Evolutionary conservation across 257 asterid species (phyloP), one percentile per base, ranked within the genome.

Genomic region (Penstemon davidsonii): DNA sequence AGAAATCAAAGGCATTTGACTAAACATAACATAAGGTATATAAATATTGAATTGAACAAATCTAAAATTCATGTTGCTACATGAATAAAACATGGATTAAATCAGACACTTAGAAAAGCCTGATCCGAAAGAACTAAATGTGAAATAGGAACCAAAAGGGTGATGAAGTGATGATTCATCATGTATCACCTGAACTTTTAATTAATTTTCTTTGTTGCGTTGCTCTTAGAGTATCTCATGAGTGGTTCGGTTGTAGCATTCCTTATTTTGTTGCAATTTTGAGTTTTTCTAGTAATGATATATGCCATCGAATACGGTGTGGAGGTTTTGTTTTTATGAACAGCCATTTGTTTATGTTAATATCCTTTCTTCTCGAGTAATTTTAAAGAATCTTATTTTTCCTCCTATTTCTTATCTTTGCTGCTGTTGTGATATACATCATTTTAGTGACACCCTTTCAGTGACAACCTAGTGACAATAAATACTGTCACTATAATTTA

Each of bases 341-440:
- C 43, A 18, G 73, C 68, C 77, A 66, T 76, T 69, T 80, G 73
- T 71, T 70, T 74, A 75, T 71, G 79, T 66, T 76, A 84, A 83
- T 81, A 86, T 81, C 72, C 61, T 73, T 79, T 68, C 64, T 67
- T 45, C 61, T 81, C 65, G 85, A 83, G 81, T 80, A 52, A 66
- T 64, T 37, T 55, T 43, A 75, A 83, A 80, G 78, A 68, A 73
- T 76, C 77, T 40, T 69, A 42, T 6, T 33, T 60, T 80, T 61
- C 40, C 62, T 62, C 56, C 42, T 65, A 19, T 41, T 66, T 72
- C 9, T 69, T 66, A 67, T 66, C 67, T 67, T 43, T 66, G 70
- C 67, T 70, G 81, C 75, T 65, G 75, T 68, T 64, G 65, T 37
- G 83, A 56, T 70, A 61, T n/a, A n/a, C n/a, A n/a, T n/a, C n/a